Base-by-base conservation (phyloP, 2,329 filamentous ascomycete species). In the Nothophoma quercina region DNA sequence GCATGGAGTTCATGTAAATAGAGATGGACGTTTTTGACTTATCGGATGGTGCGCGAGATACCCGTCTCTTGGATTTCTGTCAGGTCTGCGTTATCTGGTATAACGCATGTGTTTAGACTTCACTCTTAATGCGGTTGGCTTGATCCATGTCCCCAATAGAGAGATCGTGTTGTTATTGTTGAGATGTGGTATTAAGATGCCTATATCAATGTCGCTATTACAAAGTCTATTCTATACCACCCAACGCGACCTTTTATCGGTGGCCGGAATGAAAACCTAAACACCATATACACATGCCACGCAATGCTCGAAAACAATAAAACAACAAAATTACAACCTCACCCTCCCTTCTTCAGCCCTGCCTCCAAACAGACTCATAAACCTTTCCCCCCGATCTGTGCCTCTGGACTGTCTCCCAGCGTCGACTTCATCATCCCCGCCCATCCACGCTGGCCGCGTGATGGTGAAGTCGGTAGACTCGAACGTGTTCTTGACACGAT, bases 401-500 rank as follows among this genome's bases (percentile, higher is more conserved):
- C n/a, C 56, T 32, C 53, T 41, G 29, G 43, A 40, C 13, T 55
- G 47, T 16, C 44, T 38, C 23, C 57, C 56, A 5, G 45, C 28
- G 12, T 45, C 49, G 4, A 51, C 53, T 10, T 59, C 59, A 5
- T 40, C 61, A 9, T 81, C 81, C 44, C 84, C 82, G 19, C 90
- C 88, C 58, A 96, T 78, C 92, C 93, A 98, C 59, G 87, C 87
- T 0, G 95, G 93, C 23, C 88, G 83, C 44, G 92, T 36, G 29
- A 75, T 65, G 1, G 48, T 55, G 32, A 72, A 70, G 18, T 75
- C 72, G 1, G 91, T 83, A 0, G 86, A 89, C 56, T 98, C 93
- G 44, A 98, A 85, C 0, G 95, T 98, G 68, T 99, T 99, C 75
- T 88, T 90, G 64, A 99, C 87, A 28, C 93, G 83, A 69, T 96